Percentiles rank a stretch among this genome's conserved stretches.
Evolutionary conservation across 2,329 filamentous ascomycete species (phyloP).

Genomic region (Fusarium euwallaceae): DNA sequence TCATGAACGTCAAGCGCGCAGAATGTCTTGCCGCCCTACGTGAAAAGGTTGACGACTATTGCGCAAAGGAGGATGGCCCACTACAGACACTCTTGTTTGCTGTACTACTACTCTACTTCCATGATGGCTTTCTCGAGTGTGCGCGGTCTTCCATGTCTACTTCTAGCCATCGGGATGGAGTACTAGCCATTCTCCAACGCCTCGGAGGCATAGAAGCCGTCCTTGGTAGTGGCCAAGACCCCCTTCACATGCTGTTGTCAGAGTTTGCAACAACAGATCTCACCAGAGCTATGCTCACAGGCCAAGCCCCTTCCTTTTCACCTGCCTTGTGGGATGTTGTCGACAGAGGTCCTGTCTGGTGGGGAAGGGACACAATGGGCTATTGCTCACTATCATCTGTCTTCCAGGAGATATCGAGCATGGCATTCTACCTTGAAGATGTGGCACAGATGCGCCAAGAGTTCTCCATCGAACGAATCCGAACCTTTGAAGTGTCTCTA

Average conservation of each 20-base stretch:
- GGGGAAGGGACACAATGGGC: constrained; percentile 54
- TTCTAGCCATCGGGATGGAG: constrained; percentile 52
- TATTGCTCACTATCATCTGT: constrained; percentile 52
- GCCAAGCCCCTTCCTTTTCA: constrained; percentile 53
- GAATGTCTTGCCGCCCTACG: constrained; percentile 51
- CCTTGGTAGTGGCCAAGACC: constrained; percentile 43
- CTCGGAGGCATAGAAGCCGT: constrained; percentile 48
- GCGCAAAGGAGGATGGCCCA: constrained; percentile 48
- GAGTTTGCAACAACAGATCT: constrained; percentile 60
- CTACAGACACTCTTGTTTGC: constrained; percentile 53
- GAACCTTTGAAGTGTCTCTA: constrained; percentile 45
- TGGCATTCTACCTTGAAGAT: constrained; percentile 48
- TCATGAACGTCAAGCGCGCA: constrained; percentile 43
- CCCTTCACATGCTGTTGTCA: constrained; percentile 56
- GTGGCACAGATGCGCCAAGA: constrained; percentile 29
- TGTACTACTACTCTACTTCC: constrained; percentile 58
- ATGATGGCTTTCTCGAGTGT: constrained; percentile 55
- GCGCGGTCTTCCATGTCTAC: constrained; percentile 50
- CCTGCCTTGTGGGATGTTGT: constrained; percentile 55
- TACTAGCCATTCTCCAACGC: constrained; percentile 52
- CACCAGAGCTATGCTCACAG: constrained; percentile 56
- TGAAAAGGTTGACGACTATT: constrained; percentile 51
- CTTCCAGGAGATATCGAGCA: constrained; percentile 49
- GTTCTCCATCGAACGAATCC: constrained; percentile 48
- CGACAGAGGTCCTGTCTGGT: constrained; percentile 57